Evolutionary conservation across 805 yeast species (phyloP), one percentile per base, ranked within the genome.

Genomic region (Yarrowia sp.): DNA sequence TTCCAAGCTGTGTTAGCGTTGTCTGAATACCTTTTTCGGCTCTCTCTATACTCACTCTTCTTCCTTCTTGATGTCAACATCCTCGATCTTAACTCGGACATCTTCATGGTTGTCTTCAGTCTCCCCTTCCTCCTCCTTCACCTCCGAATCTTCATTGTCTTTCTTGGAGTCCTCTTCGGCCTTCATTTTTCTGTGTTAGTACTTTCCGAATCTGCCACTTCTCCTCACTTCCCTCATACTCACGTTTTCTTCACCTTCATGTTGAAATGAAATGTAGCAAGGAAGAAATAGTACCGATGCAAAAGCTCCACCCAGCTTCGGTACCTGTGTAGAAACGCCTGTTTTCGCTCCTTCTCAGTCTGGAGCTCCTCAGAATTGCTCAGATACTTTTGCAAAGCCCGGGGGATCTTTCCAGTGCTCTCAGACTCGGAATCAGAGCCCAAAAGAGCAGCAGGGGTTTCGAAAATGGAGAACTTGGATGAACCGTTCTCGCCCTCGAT

Each of bases 261-360:
- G 93, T 24, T 24, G 70, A 83, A 90, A 73, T 89, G 85, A 0
- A 90, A 85, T 1, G 92, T 86, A 0, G 91, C 98, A 33, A 90
- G 79, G 70, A 92, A 85, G 74, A 93, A 94, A 73, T 85, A 89
- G 52, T 88, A 83, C 64, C 93, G 87, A 75, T 95, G 98, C 15
- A 91, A 77, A 12, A 86, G 73, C 63, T 91, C 89, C 39, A 82
- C 71, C 86, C 87, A 83, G 14, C 79, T 73, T 70, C 90, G 77
- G 55, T 61, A 61, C 36, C 66, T n/a, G n/a, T 46, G 55, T 20
- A 61, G 12, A 83, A 72, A 64, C 82, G 78, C 9, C 55, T 42
- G 43, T 7, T 61, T 61, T 2, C 46, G 72, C 14, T 63, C 75
- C 76, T n/a, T 67, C 43, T 58, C 68, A 12, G 47, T 24, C 42